These are phyloP conservation scores for Starmerella geochares DNA, from an alignment of 805 yeast species.

Conservation along the genomic window DNA sequence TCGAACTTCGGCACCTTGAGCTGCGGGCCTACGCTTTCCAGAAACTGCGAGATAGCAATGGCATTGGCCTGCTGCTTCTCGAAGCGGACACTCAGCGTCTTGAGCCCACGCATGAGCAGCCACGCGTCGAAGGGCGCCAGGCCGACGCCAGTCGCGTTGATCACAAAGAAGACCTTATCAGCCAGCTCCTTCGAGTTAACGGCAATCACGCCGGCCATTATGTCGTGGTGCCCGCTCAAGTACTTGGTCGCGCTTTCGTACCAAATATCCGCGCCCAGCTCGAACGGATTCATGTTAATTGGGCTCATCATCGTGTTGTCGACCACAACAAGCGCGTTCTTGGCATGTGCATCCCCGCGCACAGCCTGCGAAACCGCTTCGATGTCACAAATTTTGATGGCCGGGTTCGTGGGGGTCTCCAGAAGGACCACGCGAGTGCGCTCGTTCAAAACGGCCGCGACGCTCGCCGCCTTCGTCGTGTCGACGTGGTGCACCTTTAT, in stretches of 20 bases:
- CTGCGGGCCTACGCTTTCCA: constrained; percentile 45
- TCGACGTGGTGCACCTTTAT: constrained; percentile 66
- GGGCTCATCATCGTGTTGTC: constrained; percentile 98
- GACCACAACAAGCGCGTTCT: constrained; percentile 58
- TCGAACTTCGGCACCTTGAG: constrained; percentile 35
- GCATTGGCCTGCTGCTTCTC: constrained; percentile 85
- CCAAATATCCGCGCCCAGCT: constrained; percentile 79
- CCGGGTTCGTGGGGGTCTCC: constrained; percentile 90
- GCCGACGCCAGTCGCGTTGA: constrained; percentile 87
- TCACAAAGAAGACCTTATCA: constrained; percentile 58
- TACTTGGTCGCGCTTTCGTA: constrained; percentile 92
- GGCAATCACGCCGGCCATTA: constrained; percentile 91
- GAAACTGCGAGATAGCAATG: constrained; percentile 59
- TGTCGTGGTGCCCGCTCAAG: constrained; percentile 88
- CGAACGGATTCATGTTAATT: constrained; percentile 69
- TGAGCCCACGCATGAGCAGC: constrained; percentile 78
- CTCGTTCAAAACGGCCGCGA: constrained; percentile 45
- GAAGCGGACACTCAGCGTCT: constrained; percentile 74
- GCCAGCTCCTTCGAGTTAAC: constrained; percentile 55
- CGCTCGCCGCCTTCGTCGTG: constrained; percentile 59
- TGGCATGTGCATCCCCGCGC: constrained; percentile 44
- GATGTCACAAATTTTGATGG: constrained; percentile 77
- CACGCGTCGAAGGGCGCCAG: constrained; percentile 87
- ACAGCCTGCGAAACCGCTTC: constrained; percentile 55
- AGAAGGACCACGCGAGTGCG: constrained; percentile 69